These are phyloP conservation scores for Neopestalotiopsis sp. DNA, from an alignment of 2,329 filamentous ascomycete species.

Conservation along the genomic window DNA sequence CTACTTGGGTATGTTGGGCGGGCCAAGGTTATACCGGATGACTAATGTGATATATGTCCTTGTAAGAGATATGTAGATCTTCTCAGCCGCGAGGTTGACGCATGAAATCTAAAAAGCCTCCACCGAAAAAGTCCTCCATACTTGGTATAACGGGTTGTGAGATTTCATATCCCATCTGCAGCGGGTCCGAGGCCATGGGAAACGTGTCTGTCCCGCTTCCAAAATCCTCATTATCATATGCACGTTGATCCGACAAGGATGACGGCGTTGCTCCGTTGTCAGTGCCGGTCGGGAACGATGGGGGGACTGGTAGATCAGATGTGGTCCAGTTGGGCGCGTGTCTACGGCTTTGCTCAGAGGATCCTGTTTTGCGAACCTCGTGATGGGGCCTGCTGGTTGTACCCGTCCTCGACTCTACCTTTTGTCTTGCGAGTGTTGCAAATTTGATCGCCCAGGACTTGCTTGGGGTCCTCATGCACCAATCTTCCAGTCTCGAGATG, in stretches of 20 bases:
- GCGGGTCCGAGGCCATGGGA: slow-evolving; percentile 15
- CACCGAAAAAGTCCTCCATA: slow-evolving; percentile 41
- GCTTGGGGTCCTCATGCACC: slow-evolving; percentile 35
- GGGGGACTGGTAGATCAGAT: slow-evolving; percentile 14
- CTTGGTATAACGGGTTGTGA: slow-evolving; percentile 35
- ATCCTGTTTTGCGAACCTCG: slow-evolving; percentile 13
- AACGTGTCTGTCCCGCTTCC: slow-evolving; percentile 17
- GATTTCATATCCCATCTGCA: slow-evolving; percentile 23
- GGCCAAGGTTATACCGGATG: neutral
- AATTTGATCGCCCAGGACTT: slow-evolving; percentile 40
- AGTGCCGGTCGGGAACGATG: slow-evolving; percentile 6
- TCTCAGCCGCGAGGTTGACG: slow-evolving; percentile 22
- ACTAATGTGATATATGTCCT: neutral
- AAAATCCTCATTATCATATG: slow-evolving; percentile 19
- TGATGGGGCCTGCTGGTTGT: neutral
- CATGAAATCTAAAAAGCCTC: slow-evolving; percentile 38
- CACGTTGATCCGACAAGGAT: slow-evolving; percentile 10
- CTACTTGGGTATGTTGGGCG: neutral
- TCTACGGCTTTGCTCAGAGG: slow-evolving; percentile 12
- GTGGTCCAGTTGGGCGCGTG: slow-evolving; percentile 16
- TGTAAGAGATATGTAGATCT: neutral
- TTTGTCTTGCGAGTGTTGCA: slow-evolving; percentile 33
- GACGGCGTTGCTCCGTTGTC: slow-evolving; percentile 20
- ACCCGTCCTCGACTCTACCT: slow-evolving; percentile 32
- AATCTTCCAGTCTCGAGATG: slow-evolving; percentile 35